Evolutionary conservation across 1,284 basidiomycete species (phyloP).

Genomic region (Uromyces viciae-fabae): DNA sequence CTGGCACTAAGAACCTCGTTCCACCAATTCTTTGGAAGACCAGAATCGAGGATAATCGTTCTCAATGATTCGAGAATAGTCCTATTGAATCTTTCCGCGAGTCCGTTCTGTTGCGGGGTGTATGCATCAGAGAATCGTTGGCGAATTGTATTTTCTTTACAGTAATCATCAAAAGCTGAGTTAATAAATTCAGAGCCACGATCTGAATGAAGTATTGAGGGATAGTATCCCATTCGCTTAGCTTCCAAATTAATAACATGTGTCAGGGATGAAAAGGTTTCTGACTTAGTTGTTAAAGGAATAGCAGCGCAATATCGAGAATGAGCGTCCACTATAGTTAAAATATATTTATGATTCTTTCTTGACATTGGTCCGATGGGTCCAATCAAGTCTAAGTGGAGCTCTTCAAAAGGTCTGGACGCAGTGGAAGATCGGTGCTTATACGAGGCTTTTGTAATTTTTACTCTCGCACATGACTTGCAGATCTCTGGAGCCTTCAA

Average conservation of each 20-base stretch:
- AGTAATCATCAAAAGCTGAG: not conserved
- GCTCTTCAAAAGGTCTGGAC: not conserved
- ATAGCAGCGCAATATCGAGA: not conserved
- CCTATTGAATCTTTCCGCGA: not conserved
- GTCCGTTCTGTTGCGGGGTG: conserved; percentile 18
- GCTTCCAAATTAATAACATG: not conserved
- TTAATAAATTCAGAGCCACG: conserved; percentile 11
- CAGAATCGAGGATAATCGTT: not conserved
- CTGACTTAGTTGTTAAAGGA: not conserved
- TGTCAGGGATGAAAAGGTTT: not conserved
- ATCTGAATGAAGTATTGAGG: not conserved
- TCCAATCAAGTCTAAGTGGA: not conserved
- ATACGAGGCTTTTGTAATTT: conserved; percentile 2
- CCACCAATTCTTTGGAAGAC: not conserved
- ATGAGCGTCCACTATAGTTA: not conserved
- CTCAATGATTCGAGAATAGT: not conserved
- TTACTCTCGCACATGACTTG: not conserved
- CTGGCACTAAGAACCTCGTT: not conserved
- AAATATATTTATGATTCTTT: not conserved
- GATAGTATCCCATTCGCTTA: not conserved
- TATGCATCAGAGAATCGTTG: not conserved
- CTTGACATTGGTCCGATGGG: not conserved
- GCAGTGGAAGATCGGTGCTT: not conserved
- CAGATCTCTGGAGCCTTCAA: not conserved
- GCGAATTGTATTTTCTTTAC: not conserved